Evolutionary conservation across 441 rosid genomes (phyloP).

Genomic region (Bocquillonia castaneifolia): DNA sequence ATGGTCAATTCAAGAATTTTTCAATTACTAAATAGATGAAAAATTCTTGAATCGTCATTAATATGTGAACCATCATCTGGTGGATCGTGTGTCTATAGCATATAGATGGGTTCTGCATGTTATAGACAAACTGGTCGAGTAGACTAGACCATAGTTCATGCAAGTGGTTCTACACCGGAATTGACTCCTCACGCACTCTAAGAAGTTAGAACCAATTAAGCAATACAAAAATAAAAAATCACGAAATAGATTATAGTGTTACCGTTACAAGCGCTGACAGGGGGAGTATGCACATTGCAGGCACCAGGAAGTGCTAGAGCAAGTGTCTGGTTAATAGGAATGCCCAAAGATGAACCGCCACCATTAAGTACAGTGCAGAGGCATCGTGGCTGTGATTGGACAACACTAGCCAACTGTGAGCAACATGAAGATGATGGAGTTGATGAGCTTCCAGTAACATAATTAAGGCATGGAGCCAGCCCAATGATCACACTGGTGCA

Average conservation of each 20-base stretch:
- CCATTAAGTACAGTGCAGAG: constrained; percentile 44
- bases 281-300: constrained; percentile 49
- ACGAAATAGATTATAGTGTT: not conserved
- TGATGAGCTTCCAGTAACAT: constrained; percentile 45
- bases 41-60: too few species aligned
- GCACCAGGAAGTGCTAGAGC: constrained; percentile 52
- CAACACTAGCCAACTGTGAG: constrained; percentile 43
- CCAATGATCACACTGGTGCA: constrained; percentile 43
- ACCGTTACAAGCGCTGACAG: constrained; percentile 54
- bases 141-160: too few species aligned
- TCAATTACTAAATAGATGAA: too few species aligned
- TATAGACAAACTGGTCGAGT: too few species aligned
- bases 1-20: too few species aligned
- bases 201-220: not conserved
- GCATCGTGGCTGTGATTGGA: constrained; percentile 45
- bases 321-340: constrained; percentile 46
- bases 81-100: too few species aligned
- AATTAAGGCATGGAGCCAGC: constrained; percentile 49
- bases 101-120: too few species aligned
- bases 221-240: not conserved
- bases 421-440: constrained; percentile 55
- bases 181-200: too few species aligned
- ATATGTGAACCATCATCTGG: too few species aligned
- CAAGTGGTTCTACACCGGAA: too few species aligned
- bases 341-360: constrained; percentile 40